Evolutionary conservation across 1,284 basidiomycete species (phyloP), one percentile per base, ranked within the genome.

Genomic region (Ustilago loliicola): DNA sequence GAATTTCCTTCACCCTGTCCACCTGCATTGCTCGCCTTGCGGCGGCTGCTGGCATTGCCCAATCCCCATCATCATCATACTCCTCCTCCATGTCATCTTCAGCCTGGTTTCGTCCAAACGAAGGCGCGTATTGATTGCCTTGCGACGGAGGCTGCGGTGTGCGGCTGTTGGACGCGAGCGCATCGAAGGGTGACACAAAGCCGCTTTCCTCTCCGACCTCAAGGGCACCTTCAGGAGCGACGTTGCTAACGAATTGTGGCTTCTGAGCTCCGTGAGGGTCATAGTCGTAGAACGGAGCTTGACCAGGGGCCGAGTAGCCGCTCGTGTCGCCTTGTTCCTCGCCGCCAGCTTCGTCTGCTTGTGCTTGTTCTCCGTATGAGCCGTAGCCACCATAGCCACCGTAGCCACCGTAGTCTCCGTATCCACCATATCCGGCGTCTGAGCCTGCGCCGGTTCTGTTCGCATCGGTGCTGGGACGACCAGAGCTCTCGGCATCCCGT

Each of bases 141-240:
- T 67, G 75, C 36, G 67, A 57, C 32, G 61, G 61, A 8, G 72
- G 71, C 52, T 78, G 76, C 4, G 72, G 76, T 19, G 71, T 73
- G 21, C 58, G 66, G 32, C 57, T 70, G 48, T 70, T 34, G 45
- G 66, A 68, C 6, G 89, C 87, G 60, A 89, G 87, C 53, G 88
- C 89, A 80, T 94, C 93, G 93, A 96, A 95, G 9, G 94, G 89
- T n/a, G 93, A 95, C 50, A 95, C 90, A 79, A 96, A 94, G 1
- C 87, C 85, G 47, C 86, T 82, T 9, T 87, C 86, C 11, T 83
- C 83, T 19, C 50, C 72, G 2, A 45, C 68, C 27, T 69, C 72
- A 17, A 79, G 65, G n/a, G 70, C 66, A 25, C 38, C 69, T 11
- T 66, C 73, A 25, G 60, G 68, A 9, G 65, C 70, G 67, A 86